Evolutionary conservation across 345 rosid genomes (phyloP).

Genomic region (Mangifera indica): DNA sequence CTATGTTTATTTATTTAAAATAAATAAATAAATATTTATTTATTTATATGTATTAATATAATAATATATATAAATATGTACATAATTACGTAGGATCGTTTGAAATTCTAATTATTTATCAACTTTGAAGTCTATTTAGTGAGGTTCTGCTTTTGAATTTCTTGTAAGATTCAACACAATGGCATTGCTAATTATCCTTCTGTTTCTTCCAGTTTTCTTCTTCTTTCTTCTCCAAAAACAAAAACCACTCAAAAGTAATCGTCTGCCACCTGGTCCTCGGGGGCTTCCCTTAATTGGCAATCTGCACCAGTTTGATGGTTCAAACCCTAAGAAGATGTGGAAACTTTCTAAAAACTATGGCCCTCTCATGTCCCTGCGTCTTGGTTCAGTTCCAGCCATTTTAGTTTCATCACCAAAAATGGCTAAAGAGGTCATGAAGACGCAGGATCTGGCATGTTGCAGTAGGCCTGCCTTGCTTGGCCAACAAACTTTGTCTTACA

Average conservation of each 20-base stretch:
- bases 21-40: too few relatives aligned
- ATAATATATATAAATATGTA: too few relatives aligned
- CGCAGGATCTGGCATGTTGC: conserved; percentile 30
- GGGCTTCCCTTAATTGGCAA: conserved; percentile 40
- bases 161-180: not conserved
- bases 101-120: too few relatives aligned
- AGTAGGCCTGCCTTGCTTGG: conserved; percentile 25
- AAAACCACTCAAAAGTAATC: not conserved
- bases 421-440: conserved; percentile 28
- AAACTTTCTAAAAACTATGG: conserved; percentile 32
- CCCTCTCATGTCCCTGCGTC: conserved; percentile 30
- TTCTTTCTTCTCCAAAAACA: not conserved
- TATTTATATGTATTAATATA: too few relatives aligned
- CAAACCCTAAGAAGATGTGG: conserved; percentile 14
- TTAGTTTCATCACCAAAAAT: conserved; percentile 34
- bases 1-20: too few relatives aligned
- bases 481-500: conserved; percentile 27
- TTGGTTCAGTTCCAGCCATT: conserved; percentile 22
- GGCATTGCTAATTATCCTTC: not conserved
- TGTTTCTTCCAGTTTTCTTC: conserved; percentile 11
- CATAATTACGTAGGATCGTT: too few relatives aligned
- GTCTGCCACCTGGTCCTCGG: conserved; percentile 35
- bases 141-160: not conserved
- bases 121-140: not conserved
- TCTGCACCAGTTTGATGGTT: conserved; percentile 25